Evolutionary conservation across 345 rosid genomes (phyloP).

Genomic region (Luvunga scandens): DNA sequence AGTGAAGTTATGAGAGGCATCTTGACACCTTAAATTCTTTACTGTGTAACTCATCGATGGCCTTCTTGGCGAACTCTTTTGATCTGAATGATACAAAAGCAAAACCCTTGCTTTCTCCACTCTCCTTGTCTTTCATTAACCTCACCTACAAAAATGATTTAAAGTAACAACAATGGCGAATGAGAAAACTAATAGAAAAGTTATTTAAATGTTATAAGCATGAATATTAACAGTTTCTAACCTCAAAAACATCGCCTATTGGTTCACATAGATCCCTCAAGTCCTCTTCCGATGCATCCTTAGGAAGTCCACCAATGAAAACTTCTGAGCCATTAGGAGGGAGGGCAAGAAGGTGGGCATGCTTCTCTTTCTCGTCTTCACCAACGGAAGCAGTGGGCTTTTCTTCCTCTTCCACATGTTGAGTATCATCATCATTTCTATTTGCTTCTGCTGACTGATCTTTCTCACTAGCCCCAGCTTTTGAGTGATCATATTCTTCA

Average conservation of each 20-base stretch:
- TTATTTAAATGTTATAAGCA: slow-evolving; percentile 9
- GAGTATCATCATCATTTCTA: slow-evolving; percentile 31
- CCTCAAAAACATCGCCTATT: slow-evolving; percentile 87
- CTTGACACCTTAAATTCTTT: slow-evolving; percentile 83
- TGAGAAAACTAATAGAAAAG: slow-evolving; percentile 3
- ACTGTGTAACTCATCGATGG: slow-evolving; percentile 79
- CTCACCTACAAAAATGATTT: slow-evolving; percentile 54
- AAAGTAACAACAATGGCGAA: slow-evolving; percentile 3
- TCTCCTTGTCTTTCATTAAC: slow-evolving; percentile 85
- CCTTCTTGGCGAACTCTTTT: slow-evolving; percentile 74
- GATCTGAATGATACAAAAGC: slow-evolving; percentile 83
- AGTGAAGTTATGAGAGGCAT: slow-evolving; percentile 10
- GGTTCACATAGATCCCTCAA: slow-evolving; percentile 86
- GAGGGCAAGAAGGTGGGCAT: slow-evolving; percentile 76
- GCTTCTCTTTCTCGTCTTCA: slow-evolving; percentile 71
- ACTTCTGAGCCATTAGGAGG: slow-evolving; percentile 99
- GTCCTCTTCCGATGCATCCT: slow-evolving; percentile 81
- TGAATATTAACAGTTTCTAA: slow-evolving; percentile 20
- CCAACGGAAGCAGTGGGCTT: slow-evolving; percentile 44
- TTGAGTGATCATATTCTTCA: slow-evolving; percentile 51
- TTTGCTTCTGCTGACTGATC: slow-evolving; percentile 52
- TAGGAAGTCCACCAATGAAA: slow-evolving; percentile 96
- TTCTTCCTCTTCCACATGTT: slow-evolving; percentile 56
- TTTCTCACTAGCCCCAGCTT: slow-evolving; percentile 39
- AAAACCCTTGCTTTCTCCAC: slow-evolving; percentile 96